Evolutionary conservation across 495 filamentous ascomycete species (phyloP).

Genomic region (Wilcoxina mikolae): DNA sequence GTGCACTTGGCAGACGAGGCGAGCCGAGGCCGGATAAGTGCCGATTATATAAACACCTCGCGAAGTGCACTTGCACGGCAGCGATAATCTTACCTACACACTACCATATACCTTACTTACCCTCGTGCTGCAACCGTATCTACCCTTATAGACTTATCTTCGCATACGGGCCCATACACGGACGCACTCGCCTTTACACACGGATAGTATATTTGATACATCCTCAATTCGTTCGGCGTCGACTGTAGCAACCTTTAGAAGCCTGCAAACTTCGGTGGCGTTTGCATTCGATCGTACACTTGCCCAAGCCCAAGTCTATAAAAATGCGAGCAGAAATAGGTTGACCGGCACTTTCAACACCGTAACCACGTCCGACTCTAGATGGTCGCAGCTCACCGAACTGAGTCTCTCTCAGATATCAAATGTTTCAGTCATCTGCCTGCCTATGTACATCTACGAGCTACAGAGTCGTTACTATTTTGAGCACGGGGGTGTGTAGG

Average conservation of each 20-base stretch:
- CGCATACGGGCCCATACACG: too few species aligned
- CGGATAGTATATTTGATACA: too few species aligned
- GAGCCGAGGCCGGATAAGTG: too few species aligned
- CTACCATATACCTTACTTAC: background rate
- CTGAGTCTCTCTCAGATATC: background rate
- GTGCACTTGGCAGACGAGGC: too few species aligned
- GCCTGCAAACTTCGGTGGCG: too few species aligned
- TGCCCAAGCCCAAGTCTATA: background rate
- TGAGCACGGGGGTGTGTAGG: conserved; percentile 3
- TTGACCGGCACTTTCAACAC: background rate
- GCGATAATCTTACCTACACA: background rate
- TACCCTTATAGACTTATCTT: background rate
- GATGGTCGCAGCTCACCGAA: background rate
- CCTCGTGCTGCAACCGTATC: background rate
- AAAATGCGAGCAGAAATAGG: background rate
- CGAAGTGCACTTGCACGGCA: too few species aligned
- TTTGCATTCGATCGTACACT: background rate
- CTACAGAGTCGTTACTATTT: conserved; percentile 30
- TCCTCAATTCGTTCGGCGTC: too few species aligned
- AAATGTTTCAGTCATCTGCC: background rate
- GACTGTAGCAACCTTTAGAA: too few species aligned
- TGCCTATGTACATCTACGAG: background rate
- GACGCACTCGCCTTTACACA: too few species aligned
- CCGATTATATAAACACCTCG: too few species aligned
- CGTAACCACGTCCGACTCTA: background rate